Evolutionary conservation across 225 moss, liverwort and hornwort genomes (phyloP).

Genomic region (Neckera pumila): DNA sequence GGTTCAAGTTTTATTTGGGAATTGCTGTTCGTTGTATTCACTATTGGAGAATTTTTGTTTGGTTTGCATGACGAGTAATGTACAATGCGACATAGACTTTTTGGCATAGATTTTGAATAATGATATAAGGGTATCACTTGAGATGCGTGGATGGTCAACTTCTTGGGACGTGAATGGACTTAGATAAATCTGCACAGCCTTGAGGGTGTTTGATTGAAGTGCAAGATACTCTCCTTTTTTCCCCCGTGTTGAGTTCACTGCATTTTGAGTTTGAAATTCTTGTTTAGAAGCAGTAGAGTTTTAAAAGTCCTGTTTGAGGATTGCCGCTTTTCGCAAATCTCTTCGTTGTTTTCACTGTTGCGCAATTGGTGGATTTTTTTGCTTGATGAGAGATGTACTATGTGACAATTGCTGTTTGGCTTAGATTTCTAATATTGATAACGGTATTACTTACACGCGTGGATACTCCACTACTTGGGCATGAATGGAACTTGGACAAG

Average conservation of each 20-base stretch:
- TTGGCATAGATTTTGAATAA: background rate
- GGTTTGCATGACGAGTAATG: background rate
- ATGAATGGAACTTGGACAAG: background rate
- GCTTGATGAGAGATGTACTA: background rate
- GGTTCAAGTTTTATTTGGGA: background rate
- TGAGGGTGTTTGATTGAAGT: background rate
- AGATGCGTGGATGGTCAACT: background rate
- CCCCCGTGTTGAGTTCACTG: background rate
- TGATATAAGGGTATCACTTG: background rate
- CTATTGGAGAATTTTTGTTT: background rate
- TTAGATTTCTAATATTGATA: background rate
- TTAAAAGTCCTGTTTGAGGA: no score
- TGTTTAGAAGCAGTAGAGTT: background rate
- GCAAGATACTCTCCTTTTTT: background rate
- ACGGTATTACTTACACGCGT: background rate
- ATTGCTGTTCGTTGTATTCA: background rate
- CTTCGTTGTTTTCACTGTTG: background rate
- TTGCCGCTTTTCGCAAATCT: background rate
- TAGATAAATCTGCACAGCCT: background rate
- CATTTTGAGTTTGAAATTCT: background rate
- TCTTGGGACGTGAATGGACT: background rate
- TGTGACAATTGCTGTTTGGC: background rate
- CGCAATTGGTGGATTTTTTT: background rate
- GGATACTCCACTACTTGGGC: background rate
- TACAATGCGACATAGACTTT: background rate